Evolutionary conservation across 202 grass and related monocot species (phyloP).

Genomic region (Cymbopogon flexuosus): DNA sequence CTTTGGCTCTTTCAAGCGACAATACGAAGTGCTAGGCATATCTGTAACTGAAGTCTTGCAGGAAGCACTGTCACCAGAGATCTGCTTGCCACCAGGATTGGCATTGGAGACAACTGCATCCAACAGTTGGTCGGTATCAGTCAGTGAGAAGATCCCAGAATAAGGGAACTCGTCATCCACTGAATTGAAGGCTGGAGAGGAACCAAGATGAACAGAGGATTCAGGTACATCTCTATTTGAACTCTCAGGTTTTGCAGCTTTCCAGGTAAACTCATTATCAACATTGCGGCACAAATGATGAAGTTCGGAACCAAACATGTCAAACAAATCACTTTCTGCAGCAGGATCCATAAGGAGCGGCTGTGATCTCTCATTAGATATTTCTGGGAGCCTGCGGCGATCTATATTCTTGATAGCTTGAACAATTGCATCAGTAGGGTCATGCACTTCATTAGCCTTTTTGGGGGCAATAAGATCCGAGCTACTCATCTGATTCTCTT

Average conservation of each 20-base stretch:
- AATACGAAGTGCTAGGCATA: slow-evolving; percentile 57
- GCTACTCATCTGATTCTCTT: slow-evolving; percentile 29
- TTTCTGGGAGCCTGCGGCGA: slow-evolving; percentile 22
- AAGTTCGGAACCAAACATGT: slow-evolving; percentile 50
- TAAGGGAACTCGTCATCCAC: slow-evolving; percentile 48
- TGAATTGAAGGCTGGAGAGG: slow-evolving; percentile 39
- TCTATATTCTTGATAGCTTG: slow-evolving; percentile 39
- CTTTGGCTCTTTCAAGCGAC: slow-evolving; percentile 42
- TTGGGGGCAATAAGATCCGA: slow-evolving; percentile 28
- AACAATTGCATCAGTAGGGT: slow-evolving; percentile 31
- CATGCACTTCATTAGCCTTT: slow-evolving; percentile 41
- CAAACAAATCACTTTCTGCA: slow-evolving; percentile 61
- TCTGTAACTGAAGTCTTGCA: slow-evolving; percentile 67
- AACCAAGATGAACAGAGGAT: slow-evolving; percentile 33
- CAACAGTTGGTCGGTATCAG: slow-evolving; percentile 77
- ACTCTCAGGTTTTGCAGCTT: slow-evolving; percentile 28
- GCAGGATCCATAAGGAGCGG: slow-evolving; percentile 36
- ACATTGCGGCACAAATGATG: slow-evolving; percentile 33
- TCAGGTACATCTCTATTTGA: slow-evolving; percentile 42
- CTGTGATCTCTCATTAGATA: slow-evolving; percentile 27
- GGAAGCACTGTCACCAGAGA: slow-evolving; percentile 47
- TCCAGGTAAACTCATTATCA: slow-evolving; percentile 42
- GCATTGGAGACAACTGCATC: slow-evolving; percentile 82
- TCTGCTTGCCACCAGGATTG: slow-evolving; percentile 63
- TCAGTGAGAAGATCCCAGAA: slow-evolving; percentile 67